Evolutionary conservation across 1,284 basidiomycete genomes (phyloP).

Genomic region (Neonothopanus nambi): DNA sequence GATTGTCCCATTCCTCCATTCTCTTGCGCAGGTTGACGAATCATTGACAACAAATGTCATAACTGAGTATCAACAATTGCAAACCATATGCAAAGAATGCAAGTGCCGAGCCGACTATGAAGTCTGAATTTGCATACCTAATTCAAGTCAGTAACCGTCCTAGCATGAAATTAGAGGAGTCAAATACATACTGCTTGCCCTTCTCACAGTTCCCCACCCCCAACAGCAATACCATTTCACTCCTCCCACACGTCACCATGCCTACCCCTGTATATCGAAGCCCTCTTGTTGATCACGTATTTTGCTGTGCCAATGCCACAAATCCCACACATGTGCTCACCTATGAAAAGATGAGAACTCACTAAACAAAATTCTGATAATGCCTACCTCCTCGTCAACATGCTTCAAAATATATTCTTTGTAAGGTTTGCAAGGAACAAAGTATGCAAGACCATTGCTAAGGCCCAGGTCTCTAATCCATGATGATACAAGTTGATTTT

Average conservation of each 20-base stretch:
- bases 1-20: neutral
- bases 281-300: constrained; percentile 11
- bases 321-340: constrained; percentile 14
- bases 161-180: neutral
- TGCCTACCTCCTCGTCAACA: constrained; percentile 18
- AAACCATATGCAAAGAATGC: neutral
- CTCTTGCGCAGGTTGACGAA: constrained; percentile 10
- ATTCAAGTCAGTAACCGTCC: no score
- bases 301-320: neutral
- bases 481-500: constrained; percentile 14
- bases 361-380: neutral
- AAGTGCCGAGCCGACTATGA: constrained; percentile 10
- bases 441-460: no score
- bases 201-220: constrained; percentile 15
- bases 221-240: constrained; percentile 5
- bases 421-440: no score
- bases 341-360: neutral
- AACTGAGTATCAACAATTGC: constrained; percentile 9
- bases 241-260: constrained; percentile 10
- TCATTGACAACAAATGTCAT: constrained; percentile 23
- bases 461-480: constrained; percentile 13
- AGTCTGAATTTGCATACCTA: constrained; percentile 25
- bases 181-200: constrained; percentile 18
- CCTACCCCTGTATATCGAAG: constrained; percentile 14
- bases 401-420: no score